These are phyloP conservation scores for Rhododendron simsii DNA, from an alignment of 148 eudicot species.

Conservation along the genomic window DNA sequence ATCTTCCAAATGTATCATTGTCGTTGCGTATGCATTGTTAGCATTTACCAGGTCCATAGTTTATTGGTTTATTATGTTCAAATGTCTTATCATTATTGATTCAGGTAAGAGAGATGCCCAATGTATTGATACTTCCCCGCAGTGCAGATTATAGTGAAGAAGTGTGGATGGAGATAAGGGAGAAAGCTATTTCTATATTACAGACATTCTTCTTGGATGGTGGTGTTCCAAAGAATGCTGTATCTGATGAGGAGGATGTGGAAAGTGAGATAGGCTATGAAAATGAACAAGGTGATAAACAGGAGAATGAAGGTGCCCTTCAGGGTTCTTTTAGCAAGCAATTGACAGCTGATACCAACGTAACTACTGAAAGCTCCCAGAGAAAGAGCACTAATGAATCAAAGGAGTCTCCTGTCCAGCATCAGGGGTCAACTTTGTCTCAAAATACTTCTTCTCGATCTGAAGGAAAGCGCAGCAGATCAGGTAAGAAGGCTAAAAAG, in stretches of 20 bases:
- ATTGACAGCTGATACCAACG: conserved; percentile 34
- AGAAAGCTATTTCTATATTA: conserved; percentile 79
- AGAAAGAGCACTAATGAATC: conserved; percentile 37
- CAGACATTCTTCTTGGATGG: conserved; percentile 79
- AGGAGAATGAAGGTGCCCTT: conserved; percentile 40
- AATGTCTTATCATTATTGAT: conserved; percentile 10
- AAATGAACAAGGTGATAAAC: conserved; percentile 42
- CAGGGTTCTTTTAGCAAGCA: conserved; percentile 49
- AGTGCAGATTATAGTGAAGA: conserved; percentile 99
- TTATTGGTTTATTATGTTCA: background rate
- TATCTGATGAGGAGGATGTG: conserved; percentile 84
- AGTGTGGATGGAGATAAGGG: conserved; percentile 99
- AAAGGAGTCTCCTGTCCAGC: conserved; percentile 50
- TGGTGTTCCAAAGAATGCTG: conserved; percentile 59
- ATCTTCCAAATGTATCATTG: background rate
- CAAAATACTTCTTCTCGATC: conserved; percentile 49
- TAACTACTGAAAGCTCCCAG: conserved; percentile 52
- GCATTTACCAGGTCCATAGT: background rate
- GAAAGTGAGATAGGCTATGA: conserved; percentile 61
- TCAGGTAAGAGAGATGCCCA: conserved; percentile 98
- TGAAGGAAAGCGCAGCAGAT: conserved; percentile 87
- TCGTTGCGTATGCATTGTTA: background rate
- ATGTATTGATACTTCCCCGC: conserved; percentile 93
- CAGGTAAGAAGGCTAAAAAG: conserved; percentile 91
- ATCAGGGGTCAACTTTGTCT: conserved; percentile 48